Base-by-base conservation (phyloP, 106 monocot species). In the Allium sativum region DNA sequence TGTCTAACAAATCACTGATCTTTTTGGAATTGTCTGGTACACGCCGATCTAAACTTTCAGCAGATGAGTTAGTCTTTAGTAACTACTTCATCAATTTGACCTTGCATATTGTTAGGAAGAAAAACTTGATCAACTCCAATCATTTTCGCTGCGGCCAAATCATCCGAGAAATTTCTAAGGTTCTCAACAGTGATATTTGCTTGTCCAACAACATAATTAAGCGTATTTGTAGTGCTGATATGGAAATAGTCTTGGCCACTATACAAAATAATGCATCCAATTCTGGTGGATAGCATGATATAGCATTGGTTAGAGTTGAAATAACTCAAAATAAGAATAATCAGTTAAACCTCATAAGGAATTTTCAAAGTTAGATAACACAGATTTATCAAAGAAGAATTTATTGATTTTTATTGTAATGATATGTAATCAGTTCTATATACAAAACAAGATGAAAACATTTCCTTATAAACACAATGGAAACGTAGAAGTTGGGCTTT, bases 231-330 rank as follows among this genome's bases (percentile, higher is more conserved):
- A 3, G 82, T 88, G 76, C 80, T 98, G 14, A 12, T 18, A 58
- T 98, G 82, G 56, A 98, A 88, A 56, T 79, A 85, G n/a, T 79
- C 91, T 69, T 98, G 91, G 3, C 87, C 87, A 45, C 16, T 70
- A 58, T 92, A 92, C 69, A 98, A 62, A 55, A 88, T 52, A 12
- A 77, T 60, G 58, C 82, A 82, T 62, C 91, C 91, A 53, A 78
- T 47, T 15, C 98, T 98, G 15, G 3, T 15, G 43, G n/a, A 52
- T 64, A 48, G 9, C 51, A 64, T 52, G 10, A 31, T 55, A 8
- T 31, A 31, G 5, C 31, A 31, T 31, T 31, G 31, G 31, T 31
- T 31, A 31, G 31, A 31, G 5, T 31, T 31, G 31, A 31, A 31
- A 31, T 31, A 31, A 31, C 31, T 31, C 31, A 31, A 31, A 50